Evolutionary conservation across 2,329 filamentous ascomycete species (phyloP), one percentile per base, ranked within the genome.

Genomic region (Colletotrichum camelliae): DNA sequence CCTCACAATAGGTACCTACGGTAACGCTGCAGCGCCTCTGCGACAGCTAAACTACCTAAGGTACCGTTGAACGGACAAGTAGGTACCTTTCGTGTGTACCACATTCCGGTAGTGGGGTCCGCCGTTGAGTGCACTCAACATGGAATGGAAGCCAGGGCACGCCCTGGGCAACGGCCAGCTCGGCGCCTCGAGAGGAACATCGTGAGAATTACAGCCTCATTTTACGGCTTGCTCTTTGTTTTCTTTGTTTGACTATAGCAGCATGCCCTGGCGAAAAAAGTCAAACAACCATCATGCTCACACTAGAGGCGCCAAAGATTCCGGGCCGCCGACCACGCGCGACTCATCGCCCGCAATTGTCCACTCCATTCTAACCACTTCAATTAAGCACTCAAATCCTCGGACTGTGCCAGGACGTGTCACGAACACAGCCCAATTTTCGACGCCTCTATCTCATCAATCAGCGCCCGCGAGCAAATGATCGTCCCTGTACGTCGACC

Each of bases 151-250:
- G 29, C 67, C 67, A 64, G 58, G 67, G 58, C 67, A 74, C 64
- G 71, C 71, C 71, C 71, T 70, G 67, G 48, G 27, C 57, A 70
- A 58, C n/a, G 66, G 65, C n/a, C 31, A 57, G 52, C 31, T 21
- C 61, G 71, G 43, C 35, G 24, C 39, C 27, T 39, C 37, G 37
- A 66, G 62, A 33, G 43, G 29, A 35, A 35, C 71, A 58, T 64
- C 15, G 21, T 58, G 58, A 27, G 18, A 60, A 58, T 35, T 60
- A 29, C 64, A 68, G 70, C 70, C 62, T 48, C 52, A 55, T 16
- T 31, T 39, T 72, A 39, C 52, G 60, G n/a, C n/a, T 27, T 27
- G 24, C 24, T 27, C 24, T 27, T 27, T 27, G 24, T 27, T 27
- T 27, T 4, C 24, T 27, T 27, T 27, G 24, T 61, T 61, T 61